A percentile compares a stretch with the other conserved stretches of the same genome.
These are phyloP conservation scores for Pholiota microspora DNA, from an alignment of 768 basidiomycete genomes.

Conservation along the genomic window DNA sequence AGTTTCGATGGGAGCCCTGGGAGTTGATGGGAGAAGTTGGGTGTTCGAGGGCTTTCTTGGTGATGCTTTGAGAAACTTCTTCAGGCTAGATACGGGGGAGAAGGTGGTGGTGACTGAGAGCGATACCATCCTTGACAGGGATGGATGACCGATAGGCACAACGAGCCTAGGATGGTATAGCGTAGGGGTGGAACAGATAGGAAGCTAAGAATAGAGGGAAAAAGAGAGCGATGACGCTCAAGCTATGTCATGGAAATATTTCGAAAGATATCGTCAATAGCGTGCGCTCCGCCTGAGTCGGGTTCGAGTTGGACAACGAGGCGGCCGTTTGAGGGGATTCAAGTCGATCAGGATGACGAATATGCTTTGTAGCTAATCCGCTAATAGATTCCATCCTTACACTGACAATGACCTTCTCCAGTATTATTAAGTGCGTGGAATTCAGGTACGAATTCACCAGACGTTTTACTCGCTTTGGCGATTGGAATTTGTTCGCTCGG, in stretches of 20 bases:
- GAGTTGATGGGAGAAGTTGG: background rate
- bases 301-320: background rate
- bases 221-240: background rate
- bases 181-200: background rate
- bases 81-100: slow-evolving; percentile 11
- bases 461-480: background rate
- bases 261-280: background rate
- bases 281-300: background rate
- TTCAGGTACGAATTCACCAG: background rate
- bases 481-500: background rate
- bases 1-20: slow-evolving; percentile 11
- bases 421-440: background rate
- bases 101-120: background rate
- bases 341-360: background rate
- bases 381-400: background rate
- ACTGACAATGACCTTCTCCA: background rate
- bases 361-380: background rate
- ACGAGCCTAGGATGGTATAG: background rate
- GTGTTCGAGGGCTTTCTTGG: background rate
- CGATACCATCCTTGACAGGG: background rate
- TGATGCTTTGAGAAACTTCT: slow-evolving; percentile 11
- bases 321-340: background rate
- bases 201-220: background rate
- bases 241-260: background rate
- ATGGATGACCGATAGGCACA: background rate